Percentiles rank a stretch among this genome's conserved stretches.
Evolutionary conservation across 768 basidiomycete species (phyloP).

Genomic region (Boletus insuetus): DNA sequence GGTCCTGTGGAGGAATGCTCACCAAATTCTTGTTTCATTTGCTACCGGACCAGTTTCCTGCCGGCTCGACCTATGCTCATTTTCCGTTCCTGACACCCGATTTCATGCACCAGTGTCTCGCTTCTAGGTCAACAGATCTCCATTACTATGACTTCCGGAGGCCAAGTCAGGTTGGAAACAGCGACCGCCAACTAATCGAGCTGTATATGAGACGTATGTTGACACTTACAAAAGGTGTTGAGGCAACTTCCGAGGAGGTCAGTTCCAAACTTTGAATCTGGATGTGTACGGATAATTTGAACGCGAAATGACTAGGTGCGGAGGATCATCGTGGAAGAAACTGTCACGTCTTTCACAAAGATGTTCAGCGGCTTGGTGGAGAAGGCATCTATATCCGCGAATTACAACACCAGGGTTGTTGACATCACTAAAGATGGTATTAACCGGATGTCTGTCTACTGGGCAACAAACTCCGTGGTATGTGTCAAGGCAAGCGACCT

Average conservation of each 20-base stretch:
- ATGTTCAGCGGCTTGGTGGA: constrained; percentile 9
- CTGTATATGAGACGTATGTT: constrained; percentile 18
- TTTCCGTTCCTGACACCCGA: constrained; percentile 77
- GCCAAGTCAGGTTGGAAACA: constrained; percentile 31
- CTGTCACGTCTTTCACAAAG: constrained; percentile 6
- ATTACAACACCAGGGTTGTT: constrained; percentile 30
- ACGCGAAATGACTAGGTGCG: constrained; percentile 6
- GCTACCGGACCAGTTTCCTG: constrained; percentile 66
- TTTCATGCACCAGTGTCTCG: constrained; percentile 42
- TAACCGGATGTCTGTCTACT: constrained; percentile 58
- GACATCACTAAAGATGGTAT: constrained; percentile 70
- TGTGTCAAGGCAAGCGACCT: constrained; percentile 16
- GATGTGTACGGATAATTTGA: background rate
- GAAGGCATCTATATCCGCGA: constrained; percentile 9
- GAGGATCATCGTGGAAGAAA: constrained; percentile 14
- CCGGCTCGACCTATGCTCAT: constrained; percentile 65
- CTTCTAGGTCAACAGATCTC: constrained; percentile 29
- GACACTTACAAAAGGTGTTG: constrained; percentile 13
- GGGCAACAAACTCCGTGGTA: constrained; percentile 59
- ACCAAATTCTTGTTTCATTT: constrained; percentile 70
- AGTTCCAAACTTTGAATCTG: background rate
- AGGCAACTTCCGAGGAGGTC: constrained; percentile 9
- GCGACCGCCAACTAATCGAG: background rate
- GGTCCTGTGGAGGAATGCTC: constrained; percentile 75
- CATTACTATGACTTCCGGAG: constrained; percentile 59